Evolutionary conservation across 1,284 basidiomycete genomes (phyloP), one percentile per base, ranked within the genome.

Genomic region (Athelia psychrophila): DNA sequence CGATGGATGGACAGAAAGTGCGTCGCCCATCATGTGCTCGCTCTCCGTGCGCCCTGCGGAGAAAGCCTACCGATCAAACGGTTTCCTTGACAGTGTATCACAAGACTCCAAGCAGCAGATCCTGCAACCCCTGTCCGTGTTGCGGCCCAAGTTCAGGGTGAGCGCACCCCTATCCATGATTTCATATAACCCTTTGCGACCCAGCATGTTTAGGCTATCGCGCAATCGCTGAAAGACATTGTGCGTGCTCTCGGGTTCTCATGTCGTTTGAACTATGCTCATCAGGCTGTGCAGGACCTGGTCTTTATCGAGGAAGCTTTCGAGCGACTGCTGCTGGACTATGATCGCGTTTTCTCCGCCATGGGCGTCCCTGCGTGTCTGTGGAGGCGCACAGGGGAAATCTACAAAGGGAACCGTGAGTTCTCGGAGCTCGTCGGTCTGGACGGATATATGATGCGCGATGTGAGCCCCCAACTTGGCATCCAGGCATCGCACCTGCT

Each of bases 281-380:
- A 48, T 49, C n/a, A 18, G 40, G 12, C 35, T 20, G 30, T 27
- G 6, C 55, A 90, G 81, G 96, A 99, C 66, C 79, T 98, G n/a
- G 91, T 98, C 16, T 97, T 97, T 66, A 94, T 97, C 60, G 95
- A 97, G 70, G 96, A 98, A 72, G 95, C 93, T 0, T 98, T 98
- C 63, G 96, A 99, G 67, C 86, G 96, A 1, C 77, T 98, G 53
- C 77, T 99, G 54, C 82, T 98, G 18, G 95, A 98, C 64, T 98
- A 98, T 65, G 95, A 98, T 65, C 87, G 95, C 33, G 92, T 96
- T 0, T 95, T 98, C 68, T 91, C 90, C 10, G 91, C 91, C 0
- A 96, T 98, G 85, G 95, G 93, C 42, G 93, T 98, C 9, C 97
- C 97, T 0, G 94, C 94, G 0, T 99, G 96, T 61, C 79, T 99